Base-by-base conservation (phyloP, 106 monocot genomes). In the Dendrobium officinale region DNA sequence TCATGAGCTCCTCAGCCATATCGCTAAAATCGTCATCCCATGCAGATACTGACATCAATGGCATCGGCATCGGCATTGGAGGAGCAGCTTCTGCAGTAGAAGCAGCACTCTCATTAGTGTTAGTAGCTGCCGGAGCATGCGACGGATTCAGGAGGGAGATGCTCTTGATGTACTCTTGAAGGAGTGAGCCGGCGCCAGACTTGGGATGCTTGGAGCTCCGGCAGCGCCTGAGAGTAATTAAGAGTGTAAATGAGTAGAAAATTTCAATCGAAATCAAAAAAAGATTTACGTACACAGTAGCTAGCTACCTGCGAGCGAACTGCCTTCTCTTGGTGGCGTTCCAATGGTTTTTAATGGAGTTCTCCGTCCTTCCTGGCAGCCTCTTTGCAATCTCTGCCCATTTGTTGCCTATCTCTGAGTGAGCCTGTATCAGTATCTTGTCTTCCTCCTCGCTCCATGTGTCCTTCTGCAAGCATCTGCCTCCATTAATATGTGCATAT, bases 341-440 rank as follows among this genome's bases (percentile, higher is more conserved):
- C 96, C 96, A 96, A 70, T 91, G 96, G 87, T 96, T 96, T 82
- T 96, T 94, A 73, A 96, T 90, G n/a, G 92, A 90, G 85, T 96
- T 96, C 78, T 96, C 96, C 1, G 93, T 96, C 45, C 96, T 85
- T 6, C 96, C 96, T 0, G 96, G 93, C 20, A 96, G 90, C 45
- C 77, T 58, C 82, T 92, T 93, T 2, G 92, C 90, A n/a, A 96
- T 96, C 89, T 96, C 94, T 0, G 90, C 90, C 96, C 96, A 96
- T 79, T 81, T 88, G 85, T 96, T 96, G 10, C 96, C 96, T 11
- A 92, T 77, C 79, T 92, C 88, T 2, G 74, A 79, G 54, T 96
- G 96, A 26, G 83, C 84, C 75, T 92, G 47, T 19, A 94, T 94
- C 42, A 96, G 59, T 55, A 91, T 81, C 84, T 22, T 87, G 79